Base-by-base conservation (phyloP, 441 rosid species). In the Euphorbia celastroides region DNA sequence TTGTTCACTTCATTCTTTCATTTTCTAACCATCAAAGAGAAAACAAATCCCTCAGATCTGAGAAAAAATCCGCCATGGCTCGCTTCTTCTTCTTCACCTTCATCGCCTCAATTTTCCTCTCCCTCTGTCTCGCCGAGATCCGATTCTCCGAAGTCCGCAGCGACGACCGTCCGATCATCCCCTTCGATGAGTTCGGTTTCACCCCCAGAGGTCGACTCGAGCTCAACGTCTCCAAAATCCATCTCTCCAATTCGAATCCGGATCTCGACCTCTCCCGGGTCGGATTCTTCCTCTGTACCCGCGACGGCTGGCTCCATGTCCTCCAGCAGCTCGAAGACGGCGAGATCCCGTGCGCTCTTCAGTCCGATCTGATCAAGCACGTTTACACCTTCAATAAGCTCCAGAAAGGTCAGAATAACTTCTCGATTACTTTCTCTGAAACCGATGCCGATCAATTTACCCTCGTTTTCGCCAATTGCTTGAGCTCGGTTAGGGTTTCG, bases 271-370 rank as follows among this genome's bases (percentile, higher is more conserved):
- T 79, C 34, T 72, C 84, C 41, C 75, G 77, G 75, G 74, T 89
- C 6, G 93, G 97, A 9, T 94, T 94, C 91, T 88, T 94, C 83
- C 96, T 93, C 62, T 89, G 88, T 85, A 89, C 99, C 27, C 79
- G 75, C 13, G 99, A 91, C 77, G 77, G 91, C 0, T 89, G 96
- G 91, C 74, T 83, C n/a, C 91, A 80, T 70, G 95, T 89, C 32
- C 77, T 82, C 68, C 82, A 88, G 69, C 88, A 84, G 73, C 83
- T 94, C 20, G 93, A 89, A 66, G 95, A 89, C 54, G 78, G 69
- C 7, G 92, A 91, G 42, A 72, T 87, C 87, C 30, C 81, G 2
- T 91, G 99, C 79, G 86, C 92, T 17, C 83, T 91, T 66, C 87
- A 82, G 9, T 88, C 95, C 1, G 71, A 81, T 46, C 77, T 80